Evolutionary conservation across 1,139 yeast species (phyloP).

Genomic region (Yamadazyma atmosphaerica): DNA sequence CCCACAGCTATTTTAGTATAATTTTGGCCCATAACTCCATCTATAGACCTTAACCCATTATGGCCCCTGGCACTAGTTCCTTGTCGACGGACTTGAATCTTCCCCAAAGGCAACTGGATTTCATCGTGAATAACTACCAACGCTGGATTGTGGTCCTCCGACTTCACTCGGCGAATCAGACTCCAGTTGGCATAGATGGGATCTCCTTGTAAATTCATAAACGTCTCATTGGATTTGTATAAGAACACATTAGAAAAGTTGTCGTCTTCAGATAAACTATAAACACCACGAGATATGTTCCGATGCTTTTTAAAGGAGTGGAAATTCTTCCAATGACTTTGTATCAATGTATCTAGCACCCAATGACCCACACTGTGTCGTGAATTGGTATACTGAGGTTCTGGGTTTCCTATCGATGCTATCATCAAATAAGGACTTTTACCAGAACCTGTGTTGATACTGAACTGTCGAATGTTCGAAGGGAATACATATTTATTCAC

Average conservation of each 20-base stretch:
- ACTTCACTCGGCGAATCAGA: constrained; percentile 24
- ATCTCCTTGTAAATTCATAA: constrained; percentile 70
- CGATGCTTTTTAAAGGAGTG: constrained; percentile 21
- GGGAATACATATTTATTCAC: constrained; percentile 2
- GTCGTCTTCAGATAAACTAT: constrained; percentile 20
- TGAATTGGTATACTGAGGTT: constrained; percentile 56
- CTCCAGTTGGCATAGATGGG: constrained; percentile 50
- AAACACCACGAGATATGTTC: constrained; percentile 19
- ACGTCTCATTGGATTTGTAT: constrained; percentile 49
- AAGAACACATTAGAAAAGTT: constrained; percentile 24
- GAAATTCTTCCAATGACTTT: constrained; percentile 24
- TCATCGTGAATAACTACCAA: constrained; percentile 77
- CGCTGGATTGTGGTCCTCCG: constrained; percentile 23
- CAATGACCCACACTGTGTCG: constrained; percentile 80
- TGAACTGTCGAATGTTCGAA: not conserved
- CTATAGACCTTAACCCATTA: constrained; percentile 70
- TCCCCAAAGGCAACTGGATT: constrained; percentile 63
- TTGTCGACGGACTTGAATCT: constrained; percentile 55
- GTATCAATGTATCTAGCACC: constrained; percentile 38
- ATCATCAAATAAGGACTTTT: constrained; percentile 36
- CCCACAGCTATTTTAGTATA: constrained; percentile 68
- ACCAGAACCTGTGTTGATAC: not conserved
- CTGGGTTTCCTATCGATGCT: constrained; percentile 82
- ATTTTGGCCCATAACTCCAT: constrained; percentile 37
- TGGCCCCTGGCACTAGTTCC: constrained; percentile 72